Evolutionary conservation across 139 green algal genomes (phyloP).

Genomic region (Chlorella ohadii): DNA sequence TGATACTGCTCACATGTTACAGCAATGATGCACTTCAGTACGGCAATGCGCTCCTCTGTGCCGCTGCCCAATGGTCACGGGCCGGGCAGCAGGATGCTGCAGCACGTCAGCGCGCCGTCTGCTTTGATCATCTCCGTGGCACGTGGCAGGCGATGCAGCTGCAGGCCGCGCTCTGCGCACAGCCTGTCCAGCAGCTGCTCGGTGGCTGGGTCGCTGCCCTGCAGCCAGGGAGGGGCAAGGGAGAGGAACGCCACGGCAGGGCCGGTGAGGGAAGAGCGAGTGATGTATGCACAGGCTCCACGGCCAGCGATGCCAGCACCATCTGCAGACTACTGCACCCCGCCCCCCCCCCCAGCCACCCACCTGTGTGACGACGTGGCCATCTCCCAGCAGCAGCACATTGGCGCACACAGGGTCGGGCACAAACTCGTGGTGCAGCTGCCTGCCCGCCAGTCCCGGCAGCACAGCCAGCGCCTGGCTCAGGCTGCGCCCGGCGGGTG

Average conservation of each 20-base stretch:
- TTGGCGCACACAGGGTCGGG: conserved; percentile 9
- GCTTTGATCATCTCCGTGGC: conserved; percentile 17
- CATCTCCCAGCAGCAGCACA: not conserved
- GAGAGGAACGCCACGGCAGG: too few species aligned
- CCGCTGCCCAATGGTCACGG: too few species aligned
- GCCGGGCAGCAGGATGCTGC: conserved; percentile 4
- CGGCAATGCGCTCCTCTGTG: too few species aligned
- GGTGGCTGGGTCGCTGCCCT: not conserved
- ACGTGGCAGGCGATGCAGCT: not conserved
- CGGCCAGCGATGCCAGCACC: too few species aligned
- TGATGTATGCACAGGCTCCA: too few species aligned
- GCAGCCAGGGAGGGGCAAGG: not conserved
- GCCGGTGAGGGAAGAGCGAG: too few species aligned
- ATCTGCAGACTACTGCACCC: too few species aligned
- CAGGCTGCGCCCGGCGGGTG: not conserved
- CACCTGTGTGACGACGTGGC: not conserved
- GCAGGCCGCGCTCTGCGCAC: conserved; percentile 7
- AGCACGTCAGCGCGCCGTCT: conserved; percentile 18
- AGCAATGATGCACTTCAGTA: too few species aligned
- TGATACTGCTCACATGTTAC: too few species aligned
- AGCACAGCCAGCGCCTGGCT: not conserved
- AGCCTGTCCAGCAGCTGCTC: conserved; percentile 16
- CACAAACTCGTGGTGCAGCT: conserved; percentile 5
- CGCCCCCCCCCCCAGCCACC: too few species aligned
- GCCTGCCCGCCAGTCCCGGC: not conserved